Base-by-base conservation (phyloP, 805 yeast species). In the Ogataea dorogensis region DNA sequence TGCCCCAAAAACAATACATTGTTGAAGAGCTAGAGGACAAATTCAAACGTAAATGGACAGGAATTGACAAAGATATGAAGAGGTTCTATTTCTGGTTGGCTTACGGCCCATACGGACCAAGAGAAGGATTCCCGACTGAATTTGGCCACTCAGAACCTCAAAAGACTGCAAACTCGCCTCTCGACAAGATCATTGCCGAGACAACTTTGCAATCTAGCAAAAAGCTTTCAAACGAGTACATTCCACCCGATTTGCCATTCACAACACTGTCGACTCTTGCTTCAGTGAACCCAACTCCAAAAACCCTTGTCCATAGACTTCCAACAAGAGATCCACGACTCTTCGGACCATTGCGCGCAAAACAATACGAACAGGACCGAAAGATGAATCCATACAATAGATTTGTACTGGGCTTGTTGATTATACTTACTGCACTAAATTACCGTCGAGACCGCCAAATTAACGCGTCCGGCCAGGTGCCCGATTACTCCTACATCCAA, bases 41-140 rank as follows among this genome's bases (percentile, higher is more conserved):
- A 31, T 64, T 61, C 51, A 77, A 72, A 44, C 67, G 67, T 34
- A 67, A 71, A 36, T 84, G 94, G 94, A 55, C 56, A 2, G 58
- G 64, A 25, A 45, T 81, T 28, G 65, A 75, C 4, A 42, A 42
- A 9, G 68, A 72, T 33, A 71, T 71, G 34, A 81, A 81, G 51
- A 64, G 71, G 43, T 63, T 81, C 44, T 70, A 76, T 7, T 81
- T 77, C 54, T 79, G 70, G 61, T 68, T 80, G 19, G 70, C 80
- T 0, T 84, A 78, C 57, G 89, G 89, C 2, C 67, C 80, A 31
- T 75, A 83, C 70, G 93, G 88, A 0, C 80, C 77, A 1, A 67
- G 94, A 43, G 78, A 73, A 31, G 73, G 73, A 14, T 71, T 81
- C 37, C 59, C 59, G 12, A 29, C 15, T n/a, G n/a, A n/a, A n/a